A percentile compares a stretch with the other conserved stretches of the same genome.
Evolutionary conservation across 2,329 filamentous ascomycete genomes (phyloP).

Genomic region (Colletotrichum camelliae): DNA sequence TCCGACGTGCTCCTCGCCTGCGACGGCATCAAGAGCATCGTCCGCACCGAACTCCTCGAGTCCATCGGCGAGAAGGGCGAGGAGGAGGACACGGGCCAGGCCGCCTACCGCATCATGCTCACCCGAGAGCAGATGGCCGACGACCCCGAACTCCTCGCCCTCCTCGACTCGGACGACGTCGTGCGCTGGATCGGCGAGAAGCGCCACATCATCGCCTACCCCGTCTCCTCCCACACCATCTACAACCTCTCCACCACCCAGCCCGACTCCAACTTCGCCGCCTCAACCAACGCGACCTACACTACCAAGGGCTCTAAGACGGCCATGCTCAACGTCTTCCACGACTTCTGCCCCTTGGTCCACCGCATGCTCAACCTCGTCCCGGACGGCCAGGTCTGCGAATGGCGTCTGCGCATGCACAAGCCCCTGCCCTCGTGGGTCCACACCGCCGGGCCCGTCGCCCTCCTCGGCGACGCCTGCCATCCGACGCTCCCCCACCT

Average conservation of each 20-base stretch:
- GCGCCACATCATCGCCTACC: constrained; percentile 80
- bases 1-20: constrained; percentile 58
- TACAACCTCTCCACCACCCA: constrained; percentile 70
- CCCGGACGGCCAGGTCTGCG: constrained; percentile 66
- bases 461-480: constrained; percentile 68
- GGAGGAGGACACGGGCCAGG: constrained; percentile 74
- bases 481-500: constrained; percentile 73
- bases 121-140: constrained; percentile 68
- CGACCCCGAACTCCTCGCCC: constrained; percentile 70
- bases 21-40: constrained; percentile 61
- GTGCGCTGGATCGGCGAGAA: constrained; percentile 79
- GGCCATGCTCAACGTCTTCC: constrained; percentile 65
- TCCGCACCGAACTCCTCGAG: constrained; percentile 59
- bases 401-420: constrained; percentile 68
- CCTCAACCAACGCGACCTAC: constrained; percentile 63
- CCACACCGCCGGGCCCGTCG: constrained; percentile 51
- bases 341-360: constrained; percentile 65
- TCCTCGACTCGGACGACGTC: constrained; percentile 71
- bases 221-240: constrained; percentile 69
- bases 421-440: constrained; percentile 63
- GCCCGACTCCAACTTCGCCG: constrained; percentile 65
- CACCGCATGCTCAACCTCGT: constrained; percentile 65
- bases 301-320: constrained; percentile 67
- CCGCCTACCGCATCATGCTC: constrained; percentile 81
- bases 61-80: constrained; percentile 55